Base-by-base conservation (phyloP, 202 grass and related monocot genomes). In the Panicum hallii region DNA sequence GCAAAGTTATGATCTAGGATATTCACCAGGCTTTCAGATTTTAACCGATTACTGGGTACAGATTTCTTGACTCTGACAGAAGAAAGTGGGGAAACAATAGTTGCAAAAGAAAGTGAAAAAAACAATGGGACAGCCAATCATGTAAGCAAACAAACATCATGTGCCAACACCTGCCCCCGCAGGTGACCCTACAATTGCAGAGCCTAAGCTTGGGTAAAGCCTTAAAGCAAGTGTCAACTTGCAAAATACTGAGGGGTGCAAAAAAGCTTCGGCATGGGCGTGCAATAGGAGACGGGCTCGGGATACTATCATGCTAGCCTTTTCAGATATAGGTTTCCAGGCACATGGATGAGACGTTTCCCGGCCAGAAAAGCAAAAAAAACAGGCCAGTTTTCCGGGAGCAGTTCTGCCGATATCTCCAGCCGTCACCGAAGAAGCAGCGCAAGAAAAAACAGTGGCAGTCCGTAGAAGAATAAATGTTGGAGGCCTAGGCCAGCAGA, bases 241-340 rank as follows among this genome's bases (percentile, higher is more conserved):
- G 40, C 75, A 90, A 80, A 85, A 72, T 85, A 64, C 30, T 15
- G 71, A 19, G 1, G 14, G 16, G 13, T 8, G 79, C 67, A 8
- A 75, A 60, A 84, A 85, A 53, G 68, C 6, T 84, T 71, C 70
- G 52, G 44, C 75, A 82, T 49, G 74, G 38, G 56, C 74, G 64
- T 82, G 77, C 54, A 81, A 84, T 80, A 87, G 63, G 70, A 66
- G 30, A 22, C 72, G 75, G 75, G 46, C 69, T 63, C 30, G 55
- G 64, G 66, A n/a, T 55, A 84, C 67, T 53, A 84, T 67, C 64
- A 82, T 67, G 76, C 47, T 77, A 84, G 71, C 63, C 84, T 81
- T 92, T 89, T 84, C 65, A 77, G 81, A 84, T 56, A 46, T 38
- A 38, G 50, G 52, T 77, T 74, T 87, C 50, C 87, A 72, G 48